Percentiles rank a stretch among this genome's conserved stretches.
phyloP scores from a whole-genome alignment of 345 rosid genomes.

The Citrus hindsii region DNA sequence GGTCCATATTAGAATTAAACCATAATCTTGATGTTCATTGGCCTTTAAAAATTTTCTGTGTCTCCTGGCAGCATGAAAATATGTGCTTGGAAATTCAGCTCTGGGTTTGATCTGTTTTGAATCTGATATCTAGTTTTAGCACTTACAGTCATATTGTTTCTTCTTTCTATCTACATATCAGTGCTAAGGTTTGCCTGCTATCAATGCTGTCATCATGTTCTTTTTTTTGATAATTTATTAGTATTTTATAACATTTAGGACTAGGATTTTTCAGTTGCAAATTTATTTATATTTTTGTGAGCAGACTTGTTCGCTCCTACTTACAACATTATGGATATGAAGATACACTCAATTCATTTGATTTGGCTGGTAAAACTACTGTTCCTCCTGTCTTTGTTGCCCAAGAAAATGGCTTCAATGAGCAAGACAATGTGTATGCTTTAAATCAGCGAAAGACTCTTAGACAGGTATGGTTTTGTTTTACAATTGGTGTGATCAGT shows the following conservation, averaged over 20 bases:
- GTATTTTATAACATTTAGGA: not conserved
- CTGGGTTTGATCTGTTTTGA: not conserved
- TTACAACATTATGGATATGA: constrained; percentile 90
- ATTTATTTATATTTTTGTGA: constrained; percentile 13
- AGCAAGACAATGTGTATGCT: constrained; percentile 60
- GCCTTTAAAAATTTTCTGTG: not conserved
- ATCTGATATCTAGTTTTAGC: not conserved
- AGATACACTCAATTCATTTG: constrained; percentile 88
- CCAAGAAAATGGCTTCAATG: constrained; percentile 63
- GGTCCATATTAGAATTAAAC: not conserved
- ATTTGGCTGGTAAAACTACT: constrained; percentile 66
- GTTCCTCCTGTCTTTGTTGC: constrained; percentile 63
- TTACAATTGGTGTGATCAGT: not conserved
- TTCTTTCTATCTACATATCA: not conserved
- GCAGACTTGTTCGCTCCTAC: constrained; percentile 88
- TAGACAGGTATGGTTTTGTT: constrained; percentile 61
- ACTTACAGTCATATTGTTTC: not conserved
- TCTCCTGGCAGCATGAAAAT: not conserved
- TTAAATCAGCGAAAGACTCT: constrained; percentile 69
- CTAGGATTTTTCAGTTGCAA: not conserved
- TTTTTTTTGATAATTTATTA: not conserved
- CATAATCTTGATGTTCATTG: not conserved
- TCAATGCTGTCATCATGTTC: not conserved
- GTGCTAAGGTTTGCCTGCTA: not conserved
- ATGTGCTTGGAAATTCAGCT: not conserved